Conservation (phyloP, 2,329 filamentous ascomycete species). For the Penicillium sp. region DNA sequence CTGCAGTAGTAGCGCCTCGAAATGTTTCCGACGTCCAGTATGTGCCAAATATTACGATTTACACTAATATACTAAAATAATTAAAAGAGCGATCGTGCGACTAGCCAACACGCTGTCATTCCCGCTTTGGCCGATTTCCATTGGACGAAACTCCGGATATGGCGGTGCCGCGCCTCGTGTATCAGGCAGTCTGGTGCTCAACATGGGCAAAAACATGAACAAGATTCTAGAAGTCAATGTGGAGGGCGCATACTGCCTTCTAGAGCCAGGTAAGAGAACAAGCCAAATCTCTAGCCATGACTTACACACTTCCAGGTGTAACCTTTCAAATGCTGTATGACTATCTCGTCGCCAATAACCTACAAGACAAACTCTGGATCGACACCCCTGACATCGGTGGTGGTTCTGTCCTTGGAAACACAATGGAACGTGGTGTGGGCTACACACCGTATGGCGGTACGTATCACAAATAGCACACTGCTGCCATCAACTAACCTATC, state of each 20-base stretch:
- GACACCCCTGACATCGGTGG: not conserved
- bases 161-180: conserved; percentile 52
- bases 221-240: not conserved
- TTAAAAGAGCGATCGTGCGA: not conserved
- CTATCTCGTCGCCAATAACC: not conserved
- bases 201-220: conserved; percentile 49
- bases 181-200: conserved; percentile 46
- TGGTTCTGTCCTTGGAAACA: conserved; percentile 50
- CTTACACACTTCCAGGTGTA: not conserved
- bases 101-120: conserved; percentile 34
- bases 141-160: conserved; percentile 52
- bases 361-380: not conserved
- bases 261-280: conserved; percentile 2
- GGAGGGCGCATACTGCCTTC: not conserved
- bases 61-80: not conserved
- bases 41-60: not conserved
- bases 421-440: conserved; percentile 48
- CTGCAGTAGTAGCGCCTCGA: conserved; percentile 20
- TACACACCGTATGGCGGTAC: conserved; percentile 37
- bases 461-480: not conserved
- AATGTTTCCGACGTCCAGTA: conserved; percentile 13
- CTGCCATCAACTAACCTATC: not conserved
- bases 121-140: conserved; percentile 36
- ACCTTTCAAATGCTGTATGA: not conserved
- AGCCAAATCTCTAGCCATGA: not conserved